phyloP scores from a whole-genome alignment of 257 asterid species.

The Solanum ossicruentum region DNA sequence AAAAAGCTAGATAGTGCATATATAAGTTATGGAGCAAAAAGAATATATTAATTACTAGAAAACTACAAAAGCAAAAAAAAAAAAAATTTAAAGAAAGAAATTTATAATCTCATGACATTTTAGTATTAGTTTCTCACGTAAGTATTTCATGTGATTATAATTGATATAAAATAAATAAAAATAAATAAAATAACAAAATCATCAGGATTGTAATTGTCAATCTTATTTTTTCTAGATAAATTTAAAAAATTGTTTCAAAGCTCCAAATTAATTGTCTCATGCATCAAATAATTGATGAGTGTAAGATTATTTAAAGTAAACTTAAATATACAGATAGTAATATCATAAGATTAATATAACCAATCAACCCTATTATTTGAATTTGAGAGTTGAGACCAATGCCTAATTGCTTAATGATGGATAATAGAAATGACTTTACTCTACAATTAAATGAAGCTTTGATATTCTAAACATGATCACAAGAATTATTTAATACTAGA shows the following conservation, averaged over 20 bases:
- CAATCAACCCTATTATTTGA: not conserved
- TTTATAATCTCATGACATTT: not conserved
- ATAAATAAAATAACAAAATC: not conserved
- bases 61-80: not conserved
- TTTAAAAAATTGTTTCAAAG: not conserved
- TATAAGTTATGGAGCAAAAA: not conserved
- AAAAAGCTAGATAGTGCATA: not conserved
- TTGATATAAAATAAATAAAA: not conserved
- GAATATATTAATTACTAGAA: not conserved
- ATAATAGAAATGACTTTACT: not conserved
- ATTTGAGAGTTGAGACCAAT: not conserved
- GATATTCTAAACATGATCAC: not conserved
- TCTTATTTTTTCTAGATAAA: not conserved
- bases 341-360: not conserved
- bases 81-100: not conserved
- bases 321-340: not conserved
- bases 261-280: not conserved
- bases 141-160: not conserved
- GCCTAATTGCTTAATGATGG: not conserved
- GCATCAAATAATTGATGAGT: not conserved
- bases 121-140: not conserved
- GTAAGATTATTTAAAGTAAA: not conserved
- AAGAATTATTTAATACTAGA: not conserved
- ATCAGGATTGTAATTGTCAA: not conserved
- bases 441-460: not conserved